Base-by-base conservation (phyloP, 2,329 filamentous ascomycete genomes). In the Aureobasidium musti region DNA sequence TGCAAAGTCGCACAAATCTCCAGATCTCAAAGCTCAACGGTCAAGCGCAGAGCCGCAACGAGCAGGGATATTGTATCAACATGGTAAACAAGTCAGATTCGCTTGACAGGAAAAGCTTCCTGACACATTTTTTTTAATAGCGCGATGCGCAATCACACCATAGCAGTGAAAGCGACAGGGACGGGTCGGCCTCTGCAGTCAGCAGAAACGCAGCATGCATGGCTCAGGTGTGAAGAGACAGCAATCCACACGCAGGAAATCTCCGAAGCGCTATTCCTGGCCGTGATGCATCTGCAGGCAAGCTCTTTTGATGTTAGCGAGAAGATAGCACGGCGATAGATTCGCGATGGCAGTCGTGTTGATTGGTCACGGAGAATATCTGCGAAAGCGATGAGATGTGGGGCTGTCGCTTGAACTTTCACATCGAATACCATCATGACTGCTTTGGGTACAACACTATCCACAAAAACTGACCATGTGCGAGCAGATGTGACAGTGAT, bases 291-390 rank as follows among this genome's bases (percentile, higher is more conserved):
- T n/a, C n/a, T n/a, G 26, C 28, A 23, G 35, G 26, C 21, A 28
- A 33, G 54, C n/a, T n/a, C n/a, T n/a, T n/a, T n/a, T n/a, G n/a
- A n/a, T n/a, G n/a, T n/a, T n/a, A n/a, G n/a, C n/a, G n/a, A n/a
- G n/a, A n/a, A n/a, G n/a, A n/a, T n/a, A n/a, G n/a, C n/a, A n/a
- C n/a, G n/a, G n/a, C n/a, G 45, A 39, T 45, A 35, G 26, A 33
- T 19, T 35, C 23, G 56, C 28, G 5, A 35, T 60, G 26, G 41
- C 11, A 47, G 17, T 37, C n/a, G 41, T 60, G 41, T 39, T 63
- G 41, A 54, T 63, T 63, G 60, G 60, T 28, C 14, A 17, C 60
- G 60, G 60, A 63, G 47, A 53, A 63, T 63, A 63, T 63, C 35
- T 53, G 28, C 30, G 21, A 28, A 39, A 37, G 59, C 59, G 30